Base-by-base conservation (phyloP, 805 yeast species). In the Wickerhamomyces strasburgensis region DNA sequence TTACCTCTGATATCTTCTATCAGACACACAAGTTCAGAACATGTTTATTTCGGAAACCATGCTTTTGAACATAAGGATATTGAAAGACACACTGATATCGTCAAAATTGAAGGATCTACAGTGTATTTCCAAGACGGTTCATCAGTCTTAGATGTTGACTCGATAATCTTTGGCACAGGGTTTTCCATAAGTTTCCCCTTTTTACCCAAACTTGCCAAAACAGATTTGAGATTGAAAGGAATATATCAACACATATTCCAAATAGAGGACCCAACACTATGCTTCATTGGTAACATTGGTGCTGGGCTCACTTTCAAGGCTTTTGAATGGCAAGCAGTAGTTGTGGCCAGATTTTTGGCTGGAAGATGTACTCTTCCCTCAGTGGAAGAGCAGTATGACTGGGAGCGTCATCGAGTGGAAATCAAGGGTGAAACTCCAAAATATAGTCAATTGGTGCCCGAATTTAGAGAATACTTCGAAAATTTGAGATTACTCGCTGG, bases 141-240 rank as follows among this genome's bases (percentile, higher is more conserved):
- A 3, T 50, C 43, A 9, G 42, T 74, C 1, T 39, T 44, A 2
- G 62, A 60, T 21, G 64, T 80, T 25, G 85, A 81, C 45, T 48
- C 48, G 24, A 62, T 84, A n/a, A 56, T 83, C 7, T 78, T 75
- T 52, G 81, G 81, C 29, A 83, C 90, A 0, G 90, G 90, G 1
- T 84, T 79, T 54, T 62, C 70, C 23, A 73, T 74, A 26, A 37
- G 39, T 27, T 45, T 33, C 32, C 47, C 47, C 49, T 46, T 62
- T 58, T 37, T 65, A 6, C 16, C 46, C 65, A 65, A 23, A 61
- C 57, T 21, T 21, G 25, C 38, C 40, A 42, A 19, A 9, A 31
- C 16, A 17, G 49, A 21, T 11, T 21, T 21, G 25, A 21, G 25
- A 66, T 21, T 21, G 25, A 21, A 52, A 11, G 68, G 66, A 5